Evolutionary conservation across 2,329 filamentous ascomycete species (phyloP).

Genomic region (Trichoderma afroharzianum): DNA sequence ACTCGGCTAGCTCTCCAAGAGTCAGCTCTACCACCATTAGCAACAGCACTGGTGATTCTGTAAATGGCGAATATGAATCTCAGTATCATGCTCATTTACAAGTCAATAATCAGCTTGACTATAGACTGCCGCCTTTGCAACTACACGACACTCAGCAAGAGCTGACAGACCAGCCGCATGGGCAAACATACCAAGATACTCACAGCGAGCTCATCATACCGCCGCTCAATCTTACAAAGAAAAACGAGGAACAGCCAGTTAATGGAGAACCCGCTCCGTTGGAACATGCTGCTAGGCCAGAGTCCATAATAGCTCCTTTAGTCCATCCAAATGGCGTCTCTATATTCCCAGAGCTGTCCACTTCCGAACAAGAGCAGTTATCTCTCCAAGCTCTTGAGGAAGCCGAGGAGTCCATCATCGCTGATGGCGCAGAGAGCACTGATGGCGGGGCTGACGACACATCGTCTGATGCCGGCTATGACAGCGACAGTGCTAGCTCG

Average conservation of each 20-base stretch:
- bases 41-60: background rate
- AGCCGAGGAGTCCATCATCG: conserved; percentile 36
- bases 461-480: conserved; percentile 36
- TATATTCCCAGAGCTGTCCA: conserved; percentile 36
- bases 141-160: background rate
- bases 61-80: background rate
- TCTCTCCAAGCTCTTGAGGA: conserved; percentile 35
- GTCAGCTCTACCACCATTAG: background rate
- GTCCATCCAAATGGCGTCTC: conserved; percentile 37
- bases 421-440: conserved; percentile 30
- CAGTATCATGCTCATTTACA: background rate
- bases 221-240: background rate
- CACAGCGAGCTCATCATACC: background rate
- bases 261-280: background rate
- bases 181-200: background rate
- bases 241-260: background rate
- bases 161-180: background rate
- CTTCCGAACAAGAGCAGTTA: conserved; percentile 34
- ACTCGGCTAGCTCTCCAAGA: background rate
- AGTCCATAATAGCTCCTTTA: conserved; percentile 29
- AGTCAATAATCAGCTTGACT: background rate
- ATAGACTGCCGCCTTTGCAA: background rate
- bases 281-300: background rate
- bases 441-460: conserved; percentile 20
- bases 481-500: conserved; percentile 35